Evolutionary conservation across 208 protist species (phyloP).

Genomic region (Acanthamoeba lenticulata): DNA sequence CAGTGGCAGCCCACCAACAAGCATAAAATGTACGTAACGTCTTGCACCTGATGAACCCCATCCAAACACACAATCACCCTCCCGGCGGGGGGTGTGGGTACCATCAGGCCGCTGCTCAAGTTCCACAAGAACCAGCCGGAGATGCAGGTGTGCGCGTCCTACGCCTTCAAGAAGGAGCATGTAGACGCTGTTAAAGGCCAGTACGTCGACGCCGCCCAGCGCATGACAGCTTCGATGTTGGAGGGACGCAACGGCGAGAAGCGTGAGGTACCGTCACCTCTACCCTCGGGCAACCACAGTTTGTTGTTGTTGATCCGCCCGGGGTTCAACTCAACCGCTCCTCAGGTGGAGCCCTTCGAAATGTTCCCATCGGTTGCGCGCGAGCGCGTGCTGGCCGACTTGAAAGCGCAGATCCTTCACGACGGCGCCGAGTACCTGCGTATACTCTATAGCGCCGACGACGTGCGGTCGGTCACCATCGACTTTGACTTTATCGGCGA

Average conservation of each 20-base stretch:
- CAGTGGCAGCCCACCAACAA: not conserved
- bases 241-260: not conserved
- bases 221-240: not conserved
- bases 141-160: not conserved
- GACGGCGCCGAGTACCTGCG: not conserved
- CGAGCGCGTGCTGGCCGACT: not conserved
- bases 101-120: not conserved
- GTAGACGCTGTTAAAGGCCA: not conserved
- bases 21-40: not conserved
- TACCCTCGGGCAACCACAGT: not conserved
- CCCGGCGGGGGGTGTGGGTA: not conserved
- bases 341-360: not conserved
- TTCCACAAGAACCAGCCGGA: conserved; percentile 34
- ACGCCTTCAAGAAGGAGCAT: not conserved
- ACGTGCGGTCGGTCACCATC: not conserved
- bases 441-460: not conserved
- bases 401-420: not conserved
- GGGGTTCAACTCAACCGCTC: no score
- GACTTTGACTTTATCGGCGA: conserved; percentile 20
- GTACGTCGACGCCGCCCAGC: not conserved
- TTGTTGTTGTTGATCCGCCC: no score
- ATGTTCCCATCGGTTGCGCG: not conserved
- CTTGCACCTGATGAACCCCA: no score
- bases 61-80: not conserved
- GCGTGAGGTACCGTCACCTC: not conserved